Evolutionary conservation across 2,329 filamentous ascomycete genomes (phyloP), one percentile per base, ranked within the genome.

Genomic region (Biscogniauxia marginata): DNA sequence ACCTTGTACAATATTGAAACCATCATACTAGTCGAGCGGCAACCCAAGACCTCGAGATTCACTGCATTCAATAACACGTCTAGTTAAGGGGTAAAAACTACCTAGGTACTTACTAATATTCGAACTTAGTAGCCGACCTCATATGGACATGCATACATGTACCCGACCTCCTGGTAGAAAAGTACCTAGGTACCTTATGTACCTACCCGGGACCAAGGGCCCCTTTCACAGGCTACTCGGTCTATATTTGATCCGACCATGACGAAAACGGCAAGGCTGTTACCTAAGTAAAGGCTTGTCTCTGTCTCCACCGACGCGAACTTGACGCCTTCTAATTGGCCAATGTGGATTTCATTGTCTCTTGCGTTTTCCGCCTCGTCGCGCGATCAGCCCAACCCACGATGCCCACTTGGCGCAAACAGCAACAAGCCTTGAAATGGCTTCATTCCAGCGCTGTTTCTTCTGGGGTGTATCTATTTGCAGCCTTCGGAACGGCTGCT

Each of bases 281-380:
- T n/a, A n/a, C n/a, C n/a, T n/a, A n/a, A n/a, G 5, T 13, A 30
- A 50, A 25, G 22, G 21, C 23, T 7, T 30, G 23, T n/a, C 16
- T 18, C 19, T 3, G 23, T 30, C 43, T 24, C 53, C 56, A 60
- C 53, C 39, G 25, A 50, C 53, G 30, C 56, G 56, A 58, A 50
- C 52, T 2, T 54, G 43, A 50, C 49, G 46, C 50, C 53, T 43
- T 49, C 11, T 13, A 7, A 60, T 63, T 63, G 60, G 60, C 19
- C 53, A 60, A 55, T 53, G 54, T n/a, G 13, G 11, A 39, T 47
- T 53, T 19, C 43, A 47, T 23, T 44, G 9, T 46, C 21, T 20
- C 25, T 39, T 52, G 20, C 16, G 7, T 52, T 39, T 7, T 46
- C 39, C 5, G 22, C 39, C 3, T 46, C 51, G 7, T 51, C 52